Percentiles rank a stretch among this genome's conserved stretches.
Evolutionary conservation across 768 basidiomycete genomes (phyloP).

Genomic region (Boletellus ananiceps): DNA sequence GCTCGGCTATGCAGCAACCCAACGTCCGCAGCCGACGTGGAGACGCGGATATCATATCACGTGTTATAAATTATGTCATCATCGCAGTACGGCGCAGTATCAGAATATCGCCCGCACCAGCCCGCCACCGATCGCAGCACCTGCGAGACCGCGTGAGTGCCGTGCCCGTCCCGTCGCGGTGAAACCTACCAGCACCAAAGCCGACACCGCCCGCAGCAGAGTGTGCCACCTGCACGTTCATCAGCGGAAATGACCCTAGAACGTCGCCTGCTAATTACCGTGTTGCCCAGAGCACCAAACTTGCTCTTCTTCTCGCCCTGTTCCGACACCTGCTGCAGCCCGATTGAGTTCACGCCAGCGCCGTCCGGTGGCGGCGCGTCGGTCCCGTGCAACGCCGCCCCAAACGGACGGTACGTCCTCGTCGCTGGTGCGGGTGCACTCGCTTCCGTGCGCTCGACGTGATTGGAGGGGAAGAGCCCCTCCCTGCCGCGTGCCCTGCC

Average conservation of each 20-base stretch:
- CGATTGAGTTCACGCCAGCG: constrained; percentile 27
- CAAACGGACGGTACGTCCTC: constrained; percentile 35
- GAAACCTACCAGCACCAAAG: constrained; percentile 63
- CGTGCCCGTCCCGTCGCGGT: not conserved
- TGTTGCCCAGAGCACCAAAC: constrained; percentile 47
- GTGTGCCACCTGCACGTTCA: constrained; percentile 43
- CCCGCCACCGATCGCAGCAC: constrained; percentile 50
- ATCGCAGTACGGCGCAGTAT: not conserved
- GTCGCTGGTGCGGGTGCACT: not conserved
- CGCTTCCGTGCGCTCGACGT: constrained; percentile 55
- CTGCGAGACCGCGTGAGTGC: constrained; percentile 20
- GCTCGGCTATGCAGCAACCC: constrained; percentile 10
- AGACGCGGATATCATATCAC: constrained; percentile 9
- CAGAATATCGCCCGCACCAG: constrained; percentile 47
- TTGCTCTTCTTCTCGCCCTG: constrained; percentile 51
- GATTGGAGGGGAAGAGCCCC: constrained; percentile 74
- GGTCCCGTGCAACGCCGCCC: constrained; percentile 33
- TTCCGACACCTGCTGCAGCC: constrained; percentile 25
- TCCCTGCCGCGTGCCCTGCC: constrained; percentile 59
- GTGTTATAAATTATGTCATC: constrained; percentile 25
- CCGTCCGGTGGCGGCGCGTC: constrained; percentile 30
- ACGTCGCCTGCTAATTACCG: constrained; percentile 34
- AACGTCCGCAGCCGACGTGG: not conserved
- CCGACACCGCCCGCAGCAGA: constrained; percentile 69
- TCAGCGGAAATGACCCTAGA: constrained; percentile 17